Percentiles rank a stretch among this genome's conserved stretches.
These are phyloP conservation scores for Tympanopsis confertula DNA, from an alignment of 2,329 filamentous ascomycete genomes.

Conservation along the genomic window DNA sequence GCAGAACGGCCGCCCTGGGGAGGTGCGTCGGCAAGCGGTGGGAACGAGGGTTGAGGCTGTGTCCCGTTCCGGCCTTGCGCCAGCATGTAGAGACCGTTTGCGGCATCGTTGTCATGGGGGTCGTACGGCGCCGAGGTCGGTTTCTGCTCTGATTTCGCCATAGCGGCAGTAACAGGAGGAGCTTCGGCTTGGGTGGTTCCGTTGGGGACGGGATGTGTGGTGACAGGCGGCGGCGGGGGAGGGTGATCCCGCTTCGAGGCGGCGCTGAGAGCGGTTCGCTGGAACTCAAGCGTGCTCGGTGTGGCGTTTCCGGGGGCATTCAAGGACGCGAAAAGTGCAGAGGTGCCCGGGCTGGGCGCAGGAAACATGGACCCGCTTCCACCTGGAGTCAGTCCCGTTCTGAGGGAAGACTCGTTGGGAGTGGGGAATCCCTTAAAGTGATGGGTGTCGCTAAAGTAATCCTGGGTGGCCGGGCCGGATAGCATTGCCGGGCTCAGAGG, in stretches of 20 bases:
- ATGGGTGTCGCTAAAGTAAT: slow-evolving; percentile 78
- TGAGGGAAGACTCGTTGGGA: slow-evolving; percentile 86
- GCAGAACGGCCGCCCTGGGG: slow-evolving; percentile 21
- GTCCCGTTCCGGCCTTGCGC: slow-evolving; percentile 56
- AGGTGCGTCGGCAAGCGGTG: slow-evolving; percentile 12
- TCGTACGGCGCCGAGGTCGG: slow-evolving; percentile 58
- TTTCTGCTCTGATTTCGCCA: slow-evolving; percentile 35
- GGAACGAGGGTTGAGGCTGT: slow-evolving; percentile 37
- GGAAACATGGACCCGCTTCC: slow-evolving; percentile 97
- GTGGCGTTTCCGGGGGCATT: slow-evolving; percentile 73
- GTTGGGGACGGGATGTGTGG: slow-evolving; percentile 18
- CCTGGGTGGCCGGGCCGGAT: slow-evolving; percentile 63
- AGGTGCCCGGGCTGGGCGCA: slow-evolving; percentile 68
- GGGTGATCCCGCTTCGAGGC: slow-evolving; percentile 48
- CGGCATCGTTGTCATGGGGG: slow-evolving; percentile 87
- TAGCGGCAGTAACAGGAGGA: slow-evolving; percentile 15
- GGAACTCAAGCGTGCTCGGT: slow-evolving; percentile 84
- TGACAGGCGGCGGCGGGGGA: slow-evolving; percentile 12
- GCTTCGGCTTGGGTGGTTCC: slow-evolving; percentile 44
- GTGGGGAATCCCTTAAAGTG: slow-evolving; percentile 78
- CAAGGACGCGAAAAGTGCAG: slow-evolving; percentile 69
- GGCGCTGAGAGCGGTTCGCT: slow-evolving; percentile 78
- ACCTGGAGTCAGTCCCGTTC: slow-evolving; percentile 84
- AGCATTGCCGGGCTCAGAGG: slow-evolving; percentile 96
- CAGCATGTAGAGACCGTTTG: slow-evolving; percentile 85